Base-by-base conservation (phyloP, 2,329 filamentous ascomycete genomes). In the Myriosclerotinia duriaeana region DNA sequence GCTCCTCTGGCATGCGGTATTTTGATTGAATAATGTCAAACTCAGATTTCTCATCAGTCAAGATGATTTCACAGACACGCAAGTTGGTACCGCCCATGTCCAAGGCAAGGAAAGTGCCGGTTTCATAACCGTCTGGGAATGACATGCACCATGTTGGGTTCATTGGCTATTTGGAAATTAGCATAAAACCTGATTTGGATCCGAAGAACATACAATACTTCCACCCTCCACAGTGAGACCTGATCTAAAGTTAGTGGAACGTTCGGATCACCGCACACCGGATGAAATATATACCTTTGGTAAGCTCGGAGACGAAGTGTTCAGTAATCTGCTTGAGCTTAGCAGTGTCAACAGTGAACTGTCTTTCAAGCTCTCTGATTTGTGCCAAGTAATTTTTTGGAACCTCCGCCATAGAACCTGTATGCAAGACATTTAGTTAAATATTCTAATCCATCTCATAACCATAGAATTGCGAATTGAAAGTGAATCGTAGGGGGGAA, bases 1-100 rank as follows among this genome's bases (percentile, higher is more conserved):
- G 85, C 79, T 96, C 92, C 76, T 96, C 90, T 0, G 94, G 94
- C 85, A 98, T 93, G 70, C 89, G 89, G 80, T 97, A 97, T 80
- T 97, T 97, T 75, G 92, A 95, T 81, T 98, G 94, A 71, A 93
- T 92, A 75, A 97, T 96, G 77, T 95, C 92, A 79, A 95, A 96
- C 78, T 94, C 90, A 64, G 92, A 93, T 80, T 92, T 91, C 77
- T 92, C 86, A 66, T 96, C 89, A 34, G 92, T 92, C 75, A 98
- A 81, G 68, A 89, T 92, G 75, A 98, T 94, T 79, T 96, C 91
- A 79, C 94, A 97, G 71, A 98, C 93, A 77, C 94, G 90, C 69
- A 97, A 81, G 79, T 98, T 98, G 75, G 94, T 98, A 74, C 94
- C 94, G 67, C 94, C 94, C 90, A 98, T 96, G 77, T 98, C 94